A percentile compares a stretch with the other conserved stretches of the same genome.
phyloP scores from a whole-genome alignment of 495 filamentous ascomycete genomes.

The Eremomyces bilateralis region DNA sequence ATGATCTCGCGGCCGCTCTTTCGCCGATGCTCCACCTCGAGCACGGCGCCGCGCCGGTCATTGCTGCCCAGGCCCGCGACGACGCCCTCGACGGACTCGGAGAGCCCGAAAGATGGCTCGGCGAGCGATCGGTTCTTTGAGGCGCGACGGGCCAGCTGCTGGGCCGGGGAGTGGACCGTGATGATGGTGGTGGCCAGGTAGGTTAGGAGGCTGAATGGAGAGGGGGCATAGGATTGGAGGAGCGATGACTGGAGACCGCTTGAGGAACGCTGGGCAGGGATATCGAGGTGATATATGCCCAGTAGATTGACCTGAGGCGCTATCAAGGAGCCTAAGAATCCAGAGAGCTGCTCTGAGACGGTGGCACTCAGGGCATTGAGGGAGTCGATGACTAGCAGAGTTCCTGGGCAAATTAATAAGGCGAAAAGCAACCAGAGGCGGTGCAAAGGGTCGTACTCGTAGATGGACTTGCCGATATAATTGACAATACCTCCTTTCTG shows the following conservation, averaged over 20 bases:
- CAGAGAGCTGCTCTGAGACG: conserved; percentile 2
- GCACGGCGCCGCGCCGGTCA: conserved; percentile 35
- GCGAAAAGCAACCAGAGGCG: too few species aligned
- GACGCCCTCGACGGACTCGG: conserved; percentile 52
- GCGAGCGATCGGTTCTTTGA: conserved; percentile 47
- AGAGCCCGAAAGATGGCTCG: conserved; percentile 55
- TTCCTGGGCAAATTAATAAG: conserved; percentile 17
- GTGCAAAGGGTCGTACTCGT: too few species aligned
- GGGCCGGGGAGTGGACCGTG: conserved; percentile 38
- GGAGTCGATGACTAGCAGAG: conserved; percentile 39
- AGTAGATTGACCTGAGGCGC: conserved; percentile 31
- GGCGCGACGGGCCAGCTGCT: conserved; percentile 41
- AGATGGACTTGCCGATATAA: too few species aligned
- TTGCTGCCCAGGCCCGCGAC: conserved; percentile 36
- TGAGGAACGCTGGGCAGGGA: conserved; percentile 18
- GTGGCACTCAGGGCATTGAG: conserved; percentile 16
- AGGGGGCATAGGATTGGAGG: conserved; percentile 36
- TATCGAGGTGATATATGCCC: conserved; percentile 45
- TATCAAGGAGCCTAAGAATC: conserved; percentile 20
- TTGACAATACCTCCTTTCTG: too few species aligned
- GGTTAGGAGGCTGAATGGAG: conserved; percentile 35
- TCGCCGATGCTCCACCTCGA: conserved; percentile 70
- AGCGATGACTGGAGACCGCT: conserved; percentile 9
- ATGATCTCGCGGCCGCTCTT: conserved; percentile 55
- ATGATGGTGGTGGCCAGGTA: conserved; percentile 50